These are phyloP conservation scores for Kodamaea hsintzibuensis DNA, from an alignment of 805 yeast genomes.

Conservation along the genomic window DNA sequence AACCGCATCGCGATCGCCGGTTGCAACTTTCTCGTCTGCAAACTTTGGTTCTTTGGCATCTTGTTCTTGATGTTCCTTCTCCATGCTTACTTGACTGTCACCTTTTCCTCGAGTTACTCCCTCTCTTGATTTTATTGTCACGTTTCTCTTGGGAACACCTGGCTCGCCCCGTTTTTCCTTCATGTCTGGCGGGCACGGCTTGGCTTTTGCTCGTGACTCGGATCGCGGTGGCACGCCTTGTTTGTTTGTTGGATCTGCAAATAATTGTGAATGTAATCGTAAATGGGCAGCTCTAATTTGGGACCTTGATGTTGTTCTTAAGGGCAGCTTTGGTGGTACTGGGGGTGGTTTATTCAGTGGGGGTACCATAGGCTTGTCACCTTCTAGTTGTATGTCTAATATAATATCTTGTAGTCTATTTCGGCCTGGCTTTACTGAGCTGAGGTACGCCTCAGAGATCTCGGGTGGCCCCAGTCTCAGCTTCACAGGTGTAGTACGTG, in stretches of 20 bases:
- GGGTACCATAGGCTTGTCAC: not conserved
- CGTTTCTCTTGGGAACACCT: not conserved
- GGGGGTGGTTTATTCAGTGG: conserved; percentile 1
- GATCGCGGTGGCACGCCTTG: conserved; percentile 3
- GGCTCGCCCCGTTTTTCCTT: conserved; percentile 2
- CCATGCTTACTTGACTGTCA: not conserved
- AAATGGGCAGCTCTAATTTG: not conserved
- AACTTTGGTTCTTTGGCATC: not conserved
- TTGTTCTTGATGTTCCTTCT: not conserved
- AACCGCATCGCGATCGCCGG: not conserved
- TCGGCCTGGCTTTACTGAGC: not conserved
- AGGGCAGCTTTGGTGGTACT: conserved; percentile 7
- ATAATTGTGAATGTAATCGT: not conserved
- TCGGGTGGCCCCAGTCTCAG: not conserved
- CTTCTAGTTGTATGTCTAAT: not conserved
- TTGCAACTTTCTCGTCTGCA: not conserved
- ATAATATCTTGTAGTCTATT: not conserved
- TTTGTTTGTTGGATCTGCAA: not conserved
- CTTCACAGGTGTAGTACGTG: not conserved
- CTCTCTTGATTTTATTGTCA: conserved; percentile 2
- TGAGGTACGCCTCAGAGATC: conserved; percentile 4
- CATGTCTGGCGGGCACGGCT: not conserved
- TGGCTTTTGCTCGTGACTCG: conserved; percentile 4
- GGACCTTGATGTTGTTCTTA: not conserved
- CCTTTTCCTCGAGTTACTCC: not conserved